A percentile compares a stretch with the other conserved stretches of the same genome.
These are phyloP conservation scores for Kodamaea hsintzibuensis DNA, from an alignment of 805 yeast species.

Conservation along the genomic window DNA sequence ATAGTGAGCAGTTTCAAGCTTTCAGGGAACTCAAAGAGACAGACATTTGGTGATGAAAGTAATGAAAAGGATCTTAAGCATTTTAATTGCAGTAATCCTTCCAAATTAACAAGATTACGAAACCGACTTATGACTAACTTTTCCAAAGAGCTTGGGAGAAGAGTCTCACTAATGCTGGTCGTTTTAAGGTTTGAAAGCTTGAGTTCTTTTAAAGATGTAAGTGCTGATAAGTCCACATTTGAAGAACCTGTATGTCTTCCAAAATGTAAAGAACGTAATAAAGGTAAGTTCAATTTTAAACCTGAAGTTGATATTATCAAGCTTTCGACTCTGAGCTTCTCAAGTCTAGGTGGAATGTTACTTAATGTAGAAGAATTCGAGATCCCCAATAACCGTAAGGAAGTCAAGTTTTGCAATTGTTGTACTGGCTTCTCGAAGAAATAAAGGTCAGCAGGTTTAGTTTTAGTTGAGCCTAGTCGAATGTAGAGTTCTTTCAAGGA, in stretches of 20 bases:
- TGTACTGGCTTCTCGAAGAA: neutral
- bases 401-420: neutral
- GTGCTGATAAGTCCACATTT: neutral
- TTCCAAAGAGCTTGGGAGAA: neutral
- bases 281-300: neutral
- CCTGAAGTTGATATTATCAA: neutral
- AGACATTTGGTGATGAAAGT: neutral
- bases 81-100: neutral
- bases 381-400: neutral
- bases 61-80: neutral
- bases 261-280: neutral
- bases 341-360: neutral
- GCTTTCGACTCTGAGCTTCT: neutral
- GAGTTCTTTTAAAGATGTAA: neutral
- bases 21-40: neutral
- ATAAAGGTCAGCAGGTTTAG: neutral
- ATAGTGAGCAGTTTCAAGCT: neutral
- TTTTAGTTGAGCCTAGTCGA: neutral
- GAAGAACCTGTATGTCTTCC: neutral
- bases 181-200: neutral
- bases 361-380: neutral
- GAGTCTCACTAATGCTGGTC: neutral
- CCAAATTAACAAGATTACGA: neutral
- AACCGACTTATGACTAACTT: neutral
- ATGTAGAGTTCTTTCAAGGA: neutral